phyloP scores from a whole-genome alignment of 176 grass and related monocot species.

The Raddia distichophylla region DNA sequence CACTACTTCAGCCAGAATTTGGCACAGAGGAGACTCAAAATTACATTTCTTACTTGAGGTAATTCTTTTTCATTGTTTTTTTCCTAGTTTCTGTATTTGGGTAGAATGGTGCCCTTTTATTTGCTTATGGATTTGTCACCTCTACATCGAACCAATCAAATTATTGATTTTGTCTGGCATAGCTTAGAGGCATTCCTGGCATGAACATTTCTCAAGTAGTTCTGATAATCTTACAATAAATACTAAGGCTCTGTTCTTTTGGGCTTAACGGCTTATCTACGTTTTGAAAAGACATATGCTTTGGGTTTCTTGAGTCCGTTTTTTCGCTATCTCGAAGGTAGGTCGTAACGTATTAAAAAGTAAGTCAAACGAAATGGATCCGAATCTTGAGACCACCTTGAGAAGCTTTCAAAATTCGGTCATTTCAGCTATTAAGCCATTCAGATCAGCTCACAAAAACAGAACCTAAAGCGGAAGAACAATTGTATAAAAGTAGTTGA shows the following conservation, averaged over 20 bases:
- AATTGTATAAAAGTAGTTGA: constrained; percentile 9
- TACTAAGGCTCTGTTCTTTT: neutral
- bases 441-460: too few relatives aligned
- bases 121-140: neutral
- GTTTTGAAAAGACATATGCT: too few relatives aligned
- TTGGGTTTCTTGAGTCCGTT: too few relatives aligned
- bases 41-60: constrained; percentile 53
- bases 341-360: too few relatives aligned
- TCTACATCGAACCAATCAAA: neutral
- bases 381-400: too few relatives aligned
- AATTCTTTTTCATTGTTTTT: constrained; percentile 22
- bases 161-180: constrained; percentile 2
- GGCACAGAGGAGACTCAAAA: constrained; percentile 73
- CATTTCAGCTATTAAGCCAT: too few relatives aligned
- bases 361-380: too few relatives aligned
- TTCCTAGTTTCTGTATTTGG: constrained; percentile 7
- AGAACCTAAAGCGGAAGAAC: neutral
- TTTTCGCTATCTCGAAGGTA: too few relatives aligned
- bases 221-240: constrained; percentile 25
- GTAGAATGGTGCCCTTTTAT: neutral
- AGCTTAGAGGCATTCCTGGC: neutral
- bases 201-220: constrained; percentile 13
- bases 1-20: constrained; percentile 90
- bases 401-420: too few relatives aligned
- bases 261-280: too few relatives aligned